phyloP scores from a whole-genome alignment of 495 filamentous ascomycete species.

The Usnea hakonensis region DNA sequence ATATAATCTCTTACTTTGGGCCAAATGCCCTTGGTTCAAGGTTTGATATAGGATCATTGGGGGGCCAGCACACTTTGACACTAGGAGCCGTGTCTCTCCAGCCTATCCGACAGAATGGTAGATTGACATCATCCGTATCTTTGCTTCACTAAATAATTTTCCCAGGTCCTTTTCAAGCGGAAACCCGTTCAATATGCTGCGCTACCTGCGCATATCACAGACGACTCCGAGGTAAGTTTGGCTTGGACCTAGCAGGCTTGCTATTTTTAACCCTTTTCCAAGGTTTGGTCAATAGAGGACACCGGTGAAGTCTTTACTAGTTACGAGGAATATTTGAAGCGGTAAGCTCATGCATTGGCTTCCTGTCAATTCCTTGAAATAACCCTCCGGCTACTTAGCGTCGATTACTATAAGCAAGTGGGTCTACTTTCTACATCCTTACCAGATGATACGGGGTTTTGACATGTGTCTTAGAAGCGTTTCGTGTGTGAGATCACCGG shows the following conservation, averaged over 20 bases:
- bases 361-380: neutral
- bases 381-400: constrained; percentile 41
- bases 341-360: constrained; percentile 44
- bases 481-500: constrained; percentile 96
- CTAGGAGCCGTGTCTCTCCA: neutral
- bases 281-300: constrained; percentile 89
- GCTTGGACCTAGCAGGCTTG: constrained; percentile 4
- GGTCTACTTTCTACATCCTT: constrained; percentile 18
- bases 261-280: constrained; percentile 11
- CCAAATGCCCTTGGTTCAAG: neutral
- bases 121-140: neutral
- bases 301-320: constrained; percentile 84
- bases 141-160: constrained; percentile 5
- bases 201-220: constrained; percentile 65
- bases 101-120: constrained; percentile 13
- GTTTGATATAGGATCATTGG: constrained; percentile 3
- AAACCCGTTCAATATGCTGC: constrained; percentile 85
- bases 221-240: constrained; percentile 63
- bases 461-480: constrained; percentile 47
- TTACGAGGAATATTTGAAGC: constrained; percentile 79
- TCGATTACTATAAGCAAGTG: constrained; percentile 92
- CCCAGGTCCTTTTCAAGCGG: constrained; percentile 86
- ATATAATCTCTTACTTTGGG: neutral
- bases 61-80: neutral
- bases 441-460: neutral